phyloP scores from a whole-genome alignment of 176 grass and related monocot genomes.

The Bolboschoenus planiculmis region DNA sequence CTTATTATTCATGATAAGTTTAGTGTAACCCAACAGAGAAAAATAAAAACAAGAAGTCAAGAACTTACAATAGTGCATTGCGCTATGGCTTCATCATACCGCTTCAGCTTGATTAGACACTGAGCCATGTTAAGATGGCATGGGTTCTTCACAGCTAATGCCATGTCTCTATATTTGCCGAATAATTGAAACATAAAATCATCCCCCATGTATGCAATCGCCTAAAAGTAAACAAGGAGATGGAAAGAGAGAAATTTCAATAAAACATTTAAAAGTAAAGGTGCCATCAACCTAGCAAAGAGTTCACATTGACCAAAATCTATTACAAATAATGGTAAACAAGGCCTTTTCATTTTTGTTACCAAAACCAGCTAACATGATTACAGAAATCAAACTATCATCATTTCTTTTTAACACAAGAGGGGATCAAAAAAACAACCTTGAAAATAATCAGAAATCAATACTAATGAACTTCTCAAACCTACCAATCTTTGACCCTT shows the following conservation, averaged over 20 bases:
- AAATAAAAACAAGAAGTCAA: neutral
- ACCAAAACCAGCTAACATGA: neutral
- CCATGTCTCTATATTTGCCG: slow-evolving; percentile 98
- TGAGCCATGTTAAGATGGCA: slow-evolving; percentile 94
- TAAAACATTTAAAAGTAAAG: neutral
- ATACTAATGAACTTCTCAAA: neutral
- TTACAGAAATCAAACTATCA: neutral
- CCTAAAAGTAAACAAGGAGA: slow-evolving; percentile 40
- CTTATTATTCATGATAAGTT: neutral
- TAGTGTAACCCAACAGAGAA: neutral
- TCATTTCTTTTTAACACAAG: neutral
- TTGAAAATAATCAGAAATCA: neutral
- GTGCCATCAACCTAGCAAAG: neutral
- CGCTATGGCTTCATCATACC: slow-evolving; percentile 63
- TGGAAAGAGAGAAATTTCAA: neutral
- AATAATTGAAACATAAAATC: slow-evolving; percentile 99
- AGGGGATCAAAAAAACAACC: neutral
- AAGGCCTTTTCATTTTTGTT: neutral
- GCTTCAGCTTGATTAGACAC: slow-evolving; percentile 76
- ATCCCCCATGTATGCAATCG: slow-evolving; percentile 96
- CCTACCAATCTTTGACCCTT: neutral
- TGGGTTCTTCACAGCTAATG: slow-evolving; percentile 87
- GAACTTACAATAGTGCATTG: slow-evolving; percentile 73
- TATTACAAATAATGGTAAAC: neutral
- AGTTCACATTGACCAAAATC: neutral